Percentiles rank a stretch among this genome's conserved stretches.
These are phyloP conservation scores for Helotiales sp. DNA, from an alignment of 2,329 filamentous ascomycete species.

Conservation along the genomic window DNA sequence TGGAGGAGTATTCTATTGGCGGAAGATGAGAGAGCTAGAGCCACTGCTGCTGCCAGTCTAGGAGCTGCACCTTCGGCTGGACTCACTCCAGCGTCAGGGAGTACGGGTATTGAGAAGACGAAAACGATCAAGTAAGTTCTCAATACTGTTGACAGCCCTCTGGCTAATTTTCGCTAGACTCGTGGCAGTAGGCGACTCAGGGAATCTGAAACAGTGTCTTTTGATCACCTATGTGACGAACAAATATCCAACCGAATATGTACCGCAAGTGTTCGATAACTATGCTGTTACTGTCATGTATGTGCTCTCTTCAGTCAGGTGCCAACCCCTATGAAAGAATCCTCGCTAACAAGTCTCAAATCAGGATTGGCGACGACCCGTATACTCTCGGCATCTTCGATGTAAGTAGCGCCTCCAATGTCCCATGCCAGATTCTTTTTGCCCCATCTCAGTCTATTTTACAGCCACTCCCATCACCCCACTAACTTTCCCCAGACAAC, in stretches of 20 bases:
- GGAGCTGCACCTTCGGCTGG: not conserved
- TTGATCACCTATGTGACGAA: not conserved
- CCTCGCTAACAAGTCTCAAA: not conserved
- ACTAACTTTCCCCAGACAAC: not conserved
- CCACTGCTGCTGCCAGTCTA: not conserved
- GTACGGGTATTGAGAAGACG: not conserved
- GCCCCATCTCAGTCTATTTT: not conserved
- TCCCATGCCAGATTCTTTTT: not conserved
- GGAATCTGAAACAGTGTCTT: not conserved
- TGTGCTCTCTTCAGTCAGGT: not conserved
- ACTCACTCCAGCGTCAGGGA: not conserved
- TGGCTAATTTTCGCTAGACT: not conserved
- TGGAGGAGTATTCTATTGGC: constrained; percentile 2
- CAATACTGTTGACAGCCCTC: no score
- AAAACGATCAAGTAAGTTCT: not conserved
- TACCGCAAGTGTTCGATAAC: not conserved
- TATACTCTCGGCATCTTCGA: not conserved
- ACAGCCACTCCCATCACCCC: not conserved
- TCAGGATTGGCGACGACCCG: not conserved
- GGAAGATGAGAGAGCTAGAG: constrained; percentile 1
- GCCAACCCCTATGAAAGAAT: not conserved
- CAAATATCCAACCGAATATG: not conserved
- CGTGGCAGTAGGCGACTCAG: not conserved
- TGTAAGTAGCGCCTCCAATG: not conserved
- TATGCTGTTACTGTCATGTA: not conserved